Evolutionary conservation across 2,329 filamentous ascomycete species (phyloP), one percentile per base, ranked within the genome.

Genomic region (Aspergillus sp.): DNA sequence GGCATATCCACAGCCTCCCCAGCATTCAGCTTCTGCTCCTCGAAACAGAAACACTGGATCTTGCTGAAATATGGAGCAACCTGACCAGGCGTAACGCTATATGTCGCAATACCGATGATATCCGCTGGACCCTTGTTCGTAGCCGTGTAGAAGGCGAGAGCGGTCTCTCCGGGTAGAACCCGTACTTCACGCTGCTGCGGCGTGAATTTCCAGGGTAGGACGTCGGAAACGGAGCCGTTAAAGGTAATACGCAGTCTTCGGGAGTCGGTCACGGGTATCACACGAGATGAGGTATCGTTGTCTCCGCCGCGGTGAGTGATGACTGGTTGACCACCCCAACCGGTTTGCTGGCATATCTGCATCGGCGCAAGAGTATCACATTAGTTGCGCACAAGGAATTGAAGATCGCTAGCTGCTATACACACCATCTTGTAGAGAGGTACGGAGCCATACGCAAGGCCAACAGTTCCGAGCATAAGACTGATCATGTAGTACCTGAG

Each of bases 1-100:
- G 93, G 94, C 94, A 98, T 98, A 68, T 98, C 93, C 46, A 98
- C 93, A 41, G 90, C 93, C 77, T 98, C 94, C 41, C 91, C 90
- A 5, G 90, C 90, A 65, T 93, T 91, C 56, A 98, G 71, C 52
- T 94, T 80, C 77, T 98, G 93, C 67, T 90, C 91, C 74, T 98
- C 93, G 62, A 98, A 98, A 70, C 93, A 98, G 71, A 98, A 98
- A 65, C 93, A 98, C 71, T 98, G 93, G 41, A 98, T 98, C 79
- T 98, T 98, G 80, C 88, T 94, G 66, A 98, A 98, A 69, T 98
- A 98, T 1, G 89, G 90, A 39, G 93, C 91, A 41, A 95, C 90
- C 72, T 98, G 93, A 3, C 83, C 93, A 0, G 93, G 93, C 2
- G 91, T 96, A 25, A 98, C 94, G 63, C 88, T 95, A 72, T 98